Evolutionary conservation across 2,329 filamentous ascomycete species (phyloP).

Genomic region (Aspergillus sp.): DNA sequence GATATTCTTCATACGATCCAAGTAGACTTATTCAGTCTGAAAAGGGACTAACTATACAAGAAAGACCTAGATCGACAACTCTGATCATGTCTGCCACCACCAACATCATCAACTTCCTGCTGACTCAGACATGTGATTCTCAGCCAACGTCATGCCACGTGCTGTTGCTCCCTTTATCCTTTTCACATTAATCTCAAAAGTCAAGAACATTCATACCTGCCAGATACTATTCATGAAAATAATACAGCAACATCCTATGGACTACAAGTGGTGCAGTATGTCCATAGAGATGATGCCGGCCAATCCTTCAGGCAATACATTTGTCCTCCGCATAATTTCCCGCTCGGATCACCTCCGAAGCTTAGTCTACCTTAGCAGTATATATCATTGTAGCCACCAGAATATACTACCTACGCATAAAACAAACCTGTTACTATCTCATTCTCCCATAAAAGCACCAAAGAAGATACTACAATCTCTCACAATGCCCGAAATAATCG

Average conservation of each 20-base stretch:
- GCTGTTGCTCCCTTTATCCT: neutral
- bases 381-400: neutral
- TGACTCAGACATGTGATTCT: conserved; percentile 16
- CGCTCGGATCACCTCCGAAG: neutral
- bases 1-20: no score
- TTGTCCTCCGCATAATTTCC: conserved; percentile 6
- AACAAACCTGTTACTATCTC: neutral
- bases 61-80: neutral
- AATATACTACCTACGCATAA: neutral
- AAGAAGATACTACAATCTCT: neutral
- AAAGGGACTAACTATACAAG: neutral
- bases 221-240: no score
- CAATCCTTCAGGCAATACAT: conserved; percentile 8
- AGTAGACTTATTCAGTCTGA: neutral
- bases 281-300: neutral
- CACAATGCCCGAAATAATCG: conserved; percentile 58
- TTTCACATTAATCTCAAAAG: neutral
- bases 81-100: neutral
- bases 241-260: no score
- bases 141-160: conserved; percentile 9
- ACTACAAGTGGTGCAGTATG: no score
- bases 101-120: neutral
- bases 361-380: neutral
- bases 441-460: neutral
- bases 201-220: neutral